Base-by-base conservation (phyloP, 202 grass and related monocot genomes). In the Zizania palustris region DNA sequence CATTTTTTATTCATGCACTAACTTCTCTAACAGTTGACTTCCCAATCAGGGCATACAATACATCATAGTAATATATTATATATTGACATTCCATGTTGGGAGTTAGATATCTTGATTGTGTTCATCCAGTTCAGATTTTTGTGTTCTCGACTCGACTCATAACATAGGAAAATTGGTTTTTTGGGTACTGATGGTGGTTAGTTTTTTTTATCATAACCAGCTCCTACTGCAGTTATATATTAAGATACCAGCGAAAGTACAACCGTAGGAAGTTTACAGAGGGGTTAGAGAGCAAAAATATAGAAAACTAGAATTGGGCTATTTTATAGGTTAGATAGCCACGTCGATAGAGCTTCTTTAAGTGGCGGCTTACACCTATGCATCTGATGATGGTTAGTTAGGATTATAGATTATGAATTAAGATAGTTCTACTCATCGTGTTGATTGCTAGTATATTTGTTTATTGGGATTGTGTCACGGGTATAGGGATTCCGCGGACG, bases 11-110 rank as follows among this genome's bases (percentile, higher is more conserved):
- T 83, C 59, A 83, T 73, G 81, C 65, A 14, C 20, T 67, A 57
- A 48, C 61, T 81, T 56, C 58, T 84, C 43, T 88, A 67, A 65
- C 81, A 97, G 95, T 76, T 97, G 62, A 97, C 91, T n/a, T n/a
- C n/a, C n/a, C n/a, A n/a, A 36, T 67, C 39, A n/a, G 69, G 46
- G 20, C 11, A 71, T 35, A 45, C 19, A 14, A n/a, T 16, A n/a
- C 49, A 51, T 51, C 5, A 14, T 51, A 51, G 14, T 51, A 51
- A 51, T 51, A 78, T 65, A 45, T 1, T 66, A n/a, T n/a, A 44
- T 8, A 14, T 22, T 45, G 11, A 45, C 4, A 59, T 11, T 38
- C 45, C 53, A 6, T 55, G 13, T 22, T 67, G 49, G 14, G 46
- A 21, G 13, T 22, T 65, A n/a, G 8, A 0, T 35, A 16, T 70